Conservation (phyloP, 257 asterid genomes). For the Craterostigma plantagineum region DNA sequence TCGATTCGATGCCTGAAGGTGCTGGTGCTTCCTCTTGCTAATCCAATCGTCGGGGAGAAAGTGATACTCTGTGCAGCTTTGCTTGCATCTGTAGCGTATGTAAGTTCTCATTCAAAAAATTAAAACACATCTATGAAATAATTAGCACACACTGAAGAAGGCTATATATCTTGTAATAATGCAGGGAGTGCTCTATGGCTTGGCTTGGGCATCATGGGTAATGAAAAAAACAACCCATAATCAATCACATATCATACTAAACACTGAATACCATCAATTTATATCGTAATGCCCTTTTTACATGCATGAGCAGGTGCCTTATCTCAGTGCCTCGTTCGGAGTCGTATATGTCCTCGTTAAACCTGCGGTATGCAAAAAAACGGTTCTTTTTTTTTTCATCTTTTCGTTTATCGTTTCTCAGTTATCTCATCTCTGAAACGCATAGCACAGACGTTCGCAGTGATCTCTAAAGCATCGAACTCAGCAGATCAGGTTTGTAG, state of each 20-base stretch:
- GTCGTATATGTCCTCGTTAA: slow-evolving; percentile 72
- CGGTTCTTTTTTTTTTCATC: background rate
- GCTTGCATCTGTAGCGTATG: slow-evolving; percentile 57
- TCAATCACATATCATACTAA: background rate
- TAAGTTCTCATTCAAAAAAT: slow-evolving; percentile 21
- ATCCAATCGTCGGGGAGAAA: slow-evolving; percentile 74
- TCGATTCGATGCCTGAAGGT: slow-evolving; percentile 25
- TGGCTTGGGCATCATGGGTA: slow-evolving; percentile 99
- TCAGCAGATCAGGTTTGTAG: slow-evolving; percentile 58
- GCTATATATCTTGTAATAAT: slow-evolving; percentile 10
- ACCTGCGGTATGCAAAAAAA: slow-evolving; percentile 57
- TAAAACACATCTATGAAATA: background rate
- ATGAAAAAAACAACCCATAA: slow-evolving; percentile 1
- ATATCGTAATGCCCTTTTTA: slow-evolving; percentile 1
- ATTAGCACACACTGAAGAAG: slow-evolving; percentile 4
- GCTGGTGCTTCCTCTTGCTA: slow-evolving; percentile 64
- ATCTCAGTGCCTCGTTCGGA: slow-evolving; percentile 74
- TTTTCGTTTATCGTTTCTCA: slow-evolving; percentile 2
- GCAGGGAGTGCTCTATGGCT: slow-evolving; percentile 78
- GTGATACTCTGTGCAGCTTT: slow-evolving; percentile 58
- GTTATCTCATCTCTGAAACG: slow-evolving; percentile 6
- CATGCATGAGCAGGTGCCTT: slow-evolving; percentile 51
- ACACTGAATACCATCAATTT: background rate
- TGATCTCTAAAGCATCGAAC: slow-evolving; percentile 62
- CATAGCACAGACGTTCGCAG: slow-evolving; percentile 54